These are phyloP conservation scores for Turnera subulata DNA, from an alignment of 345 rosid genomes.

Conservation along the genomic window DNA sequence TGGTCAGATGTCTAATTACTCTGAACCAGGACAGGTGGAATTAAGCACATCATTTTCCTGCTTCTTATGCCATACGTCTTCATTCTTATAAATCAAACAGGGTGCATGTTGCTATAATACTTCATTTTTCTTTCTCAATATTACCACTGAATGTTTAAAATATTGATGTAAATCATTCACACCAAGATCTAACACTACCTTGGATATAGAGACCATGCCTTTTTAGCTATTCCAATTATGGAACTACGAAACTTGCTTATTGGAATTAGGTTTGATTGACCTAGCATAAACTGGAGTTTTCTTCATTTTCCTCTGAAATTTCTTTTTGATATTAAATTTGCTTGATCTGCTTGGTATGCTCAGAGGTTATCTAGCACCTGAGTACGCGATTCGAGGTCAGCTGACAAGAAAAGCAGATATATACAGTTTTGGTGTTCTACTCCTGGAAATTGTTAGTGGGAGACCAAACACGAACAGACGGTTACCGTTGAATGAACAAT, in stretches of 20 bases:
- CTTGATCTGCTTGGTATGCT: constrained; percentile 8
- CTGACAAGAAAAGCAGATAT: constrained; percentile 65
- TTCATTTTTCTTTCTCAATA: neutral
- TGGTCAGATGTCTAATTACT: no score
- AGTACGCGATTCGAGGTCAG: constrained; percentile 67
- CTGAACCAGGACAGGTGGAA: no score
- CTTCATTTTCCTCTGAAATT: neutral
- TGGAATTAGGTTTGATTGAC: constrained; percentile 3
- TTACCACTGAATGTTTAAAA: neutral
- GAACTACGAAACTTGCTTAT: neutral
- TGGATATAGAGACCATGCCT: neutral
- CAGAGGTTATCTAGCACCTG: constrained; percentile 79
- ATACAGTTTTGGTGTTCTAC: constrained; percentile 68
- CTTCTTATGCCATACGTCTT: neutral
- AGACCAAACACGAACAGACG: constrained; percentile 48
- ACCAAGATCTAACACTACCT: neutral
- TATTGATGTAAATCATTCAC: neutral
- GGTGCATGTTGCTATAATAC: neutral
- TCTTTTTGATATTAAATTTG: neutral
- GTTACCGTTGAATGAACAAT: constrained; percentile 39
- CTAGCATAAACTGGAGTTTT: neutral
- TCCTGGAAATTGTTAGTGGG: constrained; percentile 65
- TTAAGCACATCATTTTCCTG: neutral
- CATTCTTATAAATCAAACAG: neutral
- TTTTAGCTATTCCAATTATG: neutral